A percentile compares a stretch with the other conserved stretches of the same genome.
phyloP scores from a whole-genome alignment of 75 land plant species.

The Picea glauca region DNA sequence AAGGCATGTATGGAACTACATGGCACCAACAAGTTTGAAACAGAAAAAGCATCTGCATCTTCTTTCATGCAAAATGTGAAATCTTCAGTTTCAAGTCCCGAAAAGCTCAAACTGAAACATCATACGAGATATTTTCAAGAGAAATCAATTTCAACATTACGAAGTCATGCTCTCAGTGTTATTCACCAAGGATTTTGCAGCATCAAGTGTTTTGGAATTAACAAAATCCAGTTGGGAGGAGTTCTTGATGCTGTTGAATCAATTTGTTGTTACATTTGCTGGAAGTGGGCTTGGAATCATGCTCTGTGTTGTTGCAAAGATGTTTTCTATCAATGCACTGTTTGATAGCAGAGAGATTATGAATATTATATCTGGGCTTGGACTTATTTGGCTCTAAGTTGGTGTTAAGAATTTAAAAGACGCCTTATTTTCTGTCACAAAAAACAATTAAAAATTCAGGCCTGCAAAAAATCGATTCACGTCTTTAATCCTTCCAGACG shows the following conservation, averaged over 20 bases:
- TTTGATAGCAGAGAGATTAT: conserved; percentile 12
- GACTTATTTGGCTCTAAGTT: conserved; percentile 19
- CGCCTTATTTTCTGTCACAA: background rate
- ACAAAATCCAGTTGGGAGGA: conserved; percentile 5
- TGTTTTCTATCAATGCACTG: conserved; percentile 11
- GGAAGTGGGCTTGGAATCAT: conserved; percentile 19
- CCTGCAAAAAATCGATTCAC: too few relatives aligned
- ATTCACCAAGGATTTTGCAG: background rate
- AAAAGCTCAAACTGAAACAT: background rate
- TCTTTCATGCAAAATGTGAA: background rate
- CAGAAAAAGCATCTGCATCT: background rate
- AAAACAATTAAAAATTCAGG: background rate
- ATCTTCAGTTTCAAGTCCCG: background rate
- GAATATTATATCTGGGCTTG: conserved; percentile 11
- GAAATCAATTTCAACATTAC: conserved; percentile 13
- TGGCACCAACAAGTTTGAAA: background rate
- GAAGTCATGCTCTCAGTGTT: conserved; percentile 6
- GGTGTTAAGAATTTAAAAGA: conserved; percentile 11
- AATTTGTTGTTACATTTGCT: conserved; percentile 9
- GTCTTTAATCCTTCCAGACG: too few relatives aligned
- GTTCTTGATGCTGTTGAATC: conserved; percentile 2
- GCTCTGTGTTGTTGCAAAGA: conserved; percentile 8
- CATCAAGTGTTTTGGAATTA: background rate
- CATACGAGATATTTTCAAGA: conserved; percentile 10
- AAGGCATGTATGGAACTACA: background rate